A percentile compares a stretch with the other conserved stretches of the same genome.
These are phyloP conservation scores for Colletotrichum sp. DNA, from an alignment of 2,329 filamentous ascomycete genomes.

Conservation along the genomic window DNA sequence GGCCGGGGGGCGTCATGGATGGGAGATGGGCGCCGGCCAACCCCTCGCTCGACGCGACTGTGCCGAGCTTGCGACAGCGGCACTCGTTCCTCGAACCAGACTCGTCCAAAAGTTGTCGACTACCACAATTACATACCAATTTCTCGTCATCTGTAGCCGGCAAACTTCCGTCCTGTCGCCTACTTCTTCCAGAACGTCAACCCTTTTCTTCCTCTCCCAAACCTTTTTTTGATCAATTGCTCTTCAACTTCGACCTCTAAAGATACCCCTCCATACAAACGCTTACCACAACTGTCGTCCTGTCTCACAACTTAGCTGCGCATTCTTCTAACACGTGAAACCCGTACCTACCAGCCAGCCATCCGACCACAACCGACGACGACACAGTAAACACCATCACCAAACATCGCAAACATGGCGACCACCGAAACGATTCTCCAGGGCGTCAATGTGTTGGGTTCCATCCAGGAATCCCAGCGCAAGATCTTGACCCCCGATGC, in stretches of 20 bases:
- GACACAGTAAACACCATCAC: not conserved
- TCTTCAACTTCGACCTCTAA: not conserved
- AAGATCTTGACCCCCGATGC: conserved; percentile 94
- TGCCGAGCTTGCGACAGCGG: conserved; percentile 18
- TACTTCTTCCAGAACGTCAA: conserved; percentile 3
- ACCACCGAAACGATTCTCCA: conserved; percentile 69
- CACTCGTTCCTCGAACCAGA: not conserved
- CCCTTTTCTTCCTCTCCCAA: not conserved
- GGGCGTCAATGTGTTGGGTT: conserved; percentile 66
- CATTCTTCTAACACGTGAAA: conserved; percentile 18
- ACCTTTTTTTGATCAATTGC: not conserved
- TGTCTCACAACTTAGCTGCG: conserved; percentile 1
- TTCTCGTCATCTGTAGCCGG: conserved; percentile 2
- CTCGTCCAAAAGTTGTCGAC: not conserved
- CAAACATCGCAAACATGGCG: conserved; percentile 57
- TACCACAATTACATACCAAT: not conserved
- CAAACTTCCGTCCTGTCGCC: not conserved
- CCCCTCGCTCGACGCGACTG: conserved; percentile 11
- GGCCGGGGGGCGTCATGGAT: conserved; percentile 2
- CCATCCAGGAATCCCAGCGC: conserved; percentile 77
- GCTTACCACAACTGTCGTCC: conserved; percentile 1
- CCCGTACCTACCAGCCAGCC: not conserved
- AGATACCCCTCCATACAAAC: not conserved
- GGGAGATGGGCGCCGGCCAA: conserved; percentile 17
- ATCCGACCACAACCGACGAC: not conserved